These are phyloP conservation scores for Exobasidium cylindrosporum DNA, from an alignment of 1,284 basidiomycete species.

Conservation along the genomic window DNA sequence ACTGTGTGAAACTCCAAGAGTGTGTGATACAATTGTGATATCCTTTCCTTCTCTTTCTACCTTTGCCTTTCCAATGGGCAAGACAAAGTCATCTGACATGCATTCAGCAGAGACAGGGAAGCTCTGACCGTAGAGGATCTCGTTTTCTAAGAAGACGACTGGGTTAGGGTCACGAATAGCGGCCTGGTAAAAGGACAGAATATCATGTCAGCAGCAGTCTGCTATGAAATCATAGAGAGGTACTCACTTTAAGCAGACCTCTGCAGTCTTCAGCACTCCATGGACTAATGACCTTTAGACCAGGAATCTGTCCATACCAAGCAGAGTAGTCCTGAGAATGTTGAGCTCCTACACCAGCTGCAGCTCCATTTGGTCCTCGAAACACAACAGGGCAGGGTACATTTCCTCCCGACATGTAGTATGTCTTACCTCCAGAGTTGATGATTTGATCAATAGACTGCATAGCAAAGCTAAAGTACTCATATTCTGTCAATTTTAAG, in stretches of 20 bases:
- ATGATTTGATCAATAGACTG: constrained; percentile 98
- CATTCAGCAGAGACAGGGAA: constrained; percentile 95
- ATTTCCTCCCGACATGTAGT: constrained; percentile 99
- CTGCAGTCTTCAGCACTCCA: constrained; percentile 98
- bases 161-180: constrained; percentile 98
- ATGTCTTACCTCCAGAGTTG: constrained; percentile 99
- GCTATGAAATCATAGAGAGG: no score
- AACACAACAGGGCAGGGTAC: constrained; percentile 97
- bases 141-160: constrained; percentile 97
- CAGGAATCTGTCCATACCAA: constrained; percentile 94
- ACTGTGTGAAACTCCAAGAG: constrained; percentile 47
- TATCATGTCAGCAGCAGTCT: constrained; percentile 61
- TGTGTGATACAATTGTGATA: constrained; percentile 89
- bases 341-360: constrained; percentile 86
- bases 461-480: constrained; percentile 37
- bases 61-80: constrained; percentile 97
- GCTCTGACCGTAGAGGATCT: constrained; percentile 94
- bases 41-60: constrained; percentile 89
- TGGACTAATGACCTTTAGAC: constrained; percentile 94
- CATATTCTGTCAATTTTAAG: background rate
- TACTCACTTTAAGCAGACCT: constrained; percentile 76
- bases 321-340: constrained; percentile 60
- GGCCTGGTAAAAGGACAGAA: constrained; percentile 57
- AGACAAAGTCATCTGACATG: constrained; percentile 83
- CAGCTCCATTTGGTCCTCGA: constrained; percentile 98